These are phyloP conservation scores for Macrolepiota albuminosa DNA, from an alignment of 768 basidiomycete genomes.

Conservation along the genomic window DNA sequence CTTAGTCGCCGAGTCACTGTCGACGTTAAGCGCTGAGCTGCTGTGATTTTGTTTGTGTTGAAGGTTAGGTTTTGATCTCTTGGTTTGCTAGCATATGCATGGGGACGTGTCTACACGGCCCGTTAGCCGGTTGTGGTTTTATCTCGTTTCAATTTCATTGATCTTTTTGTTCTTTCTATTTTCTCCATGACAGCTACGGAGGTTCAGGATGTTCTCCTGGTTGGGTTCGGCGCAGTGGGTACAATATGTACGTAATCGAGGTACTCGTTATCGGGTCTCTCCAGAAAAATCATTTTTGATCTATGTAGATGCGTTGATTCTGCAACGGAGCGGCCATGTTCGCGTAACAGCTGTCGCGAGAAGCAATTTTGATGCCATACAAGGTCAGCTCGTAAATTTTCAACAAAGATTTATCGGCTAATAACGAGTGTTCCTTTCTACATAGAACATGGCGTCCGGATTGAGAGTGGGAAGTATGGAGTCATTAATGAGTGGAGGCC, in stretches of 20 bases:
- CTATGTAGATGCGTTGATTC: slow-evolving; percentile 46
- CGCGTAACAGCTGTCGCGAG: slow-evolving; percentile 71
- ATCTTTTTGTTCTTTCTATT: neutral
- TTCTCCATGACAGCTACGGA: slow-evolving; percentile 5
- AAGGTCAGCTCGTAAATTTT: slow-evolving; percentile 25
- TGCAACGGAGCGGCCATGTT: slow-evolving; percentile 52
- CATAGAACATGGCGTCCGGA: slow-evolving; percentile 47
- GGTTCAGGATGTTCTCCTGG: slow-evolving; percentile 45
- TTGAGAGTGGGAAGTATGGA: slow-evolving; percentile 59
- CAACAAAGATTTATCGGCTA: neutral
- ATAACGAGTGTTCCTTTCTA: neutral
- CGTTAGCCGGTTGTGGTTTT: neutral
- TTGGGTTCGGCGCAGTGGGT: slow-evolving; percentile 66
- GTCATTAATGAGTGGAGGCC: slow-evolving; percentile 55
- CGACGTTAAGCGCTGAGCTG: neutral
- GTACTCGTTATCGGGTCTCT: neutral
- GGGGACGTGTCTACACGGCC: neutral
- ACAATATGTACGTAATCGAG: slow-evolving; percentile 47
- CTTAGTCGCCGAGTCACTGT: neutral
- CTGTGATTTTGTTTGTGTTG: no score
- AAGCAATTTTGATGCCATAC: slow-evolving; percentile 57
- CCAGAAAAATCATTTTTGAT: neutral
- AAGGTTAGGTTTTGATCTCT: no score
- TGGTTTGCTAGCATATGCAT: no score
- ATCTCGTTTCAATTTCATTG: neutral